Conservation (phyloP, 228 moss, liverwort and hornwort genomes). For the Sphagnum fallax region DNA sequence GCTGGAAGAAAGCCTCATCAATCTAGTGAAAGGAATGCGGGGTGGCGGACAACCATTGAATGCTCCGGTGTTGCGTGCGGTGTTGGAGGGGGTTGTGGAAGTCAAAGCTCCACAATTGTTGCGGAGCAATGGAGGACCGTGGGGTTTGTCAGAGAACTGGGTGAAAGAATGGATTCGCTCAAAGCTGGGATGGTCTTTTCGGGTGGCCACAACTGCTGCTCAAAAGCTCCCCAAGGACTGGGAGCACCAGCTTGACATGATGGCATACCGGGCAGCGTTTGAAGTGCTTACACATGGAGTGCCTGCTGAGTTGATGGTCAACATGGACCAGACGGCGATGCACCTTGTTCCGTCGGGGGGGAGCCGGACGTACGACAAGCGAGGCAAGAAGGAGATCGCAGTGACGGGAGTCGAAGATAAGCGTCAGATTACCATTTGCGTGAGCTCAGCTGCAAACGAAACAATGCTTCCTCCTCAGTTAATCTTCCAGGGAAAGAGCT, state of each 20-base stretch:
- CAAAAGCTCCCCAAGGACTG: neutral
- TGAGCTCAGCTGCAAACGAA: neutral
- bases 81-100: no score
- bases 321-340: neutral
- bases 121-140: no score
- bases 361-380: neutral
- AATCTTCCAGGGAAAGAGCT: constrained; percentile 1
- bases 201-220: no score
- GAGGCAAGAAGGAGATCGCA: neutral
- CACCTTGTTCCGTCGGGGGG: neutral
- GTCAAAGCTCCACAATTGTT: no score
- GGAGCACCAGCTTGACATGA: neutral
- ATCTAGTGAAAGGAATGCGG: no score
- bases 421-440: neutral
- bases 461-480: constrained; percentile 1
- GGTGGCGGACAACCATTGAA: no score
- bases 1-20: no score
- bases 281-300: neutral
- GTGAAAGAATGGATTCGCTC: no score
- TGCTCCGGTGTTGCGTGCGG: no score
- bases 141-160: no score
- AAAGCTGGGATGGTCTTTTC: no score
- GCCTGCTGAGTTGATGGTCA: neutral
- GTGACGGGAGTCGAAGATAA: neutral
- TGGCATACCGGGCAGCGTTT: neutral